phyloP scores from a whole-genome alignment of 768 basidiomycete species.

The Mycena maculata region DNA sequence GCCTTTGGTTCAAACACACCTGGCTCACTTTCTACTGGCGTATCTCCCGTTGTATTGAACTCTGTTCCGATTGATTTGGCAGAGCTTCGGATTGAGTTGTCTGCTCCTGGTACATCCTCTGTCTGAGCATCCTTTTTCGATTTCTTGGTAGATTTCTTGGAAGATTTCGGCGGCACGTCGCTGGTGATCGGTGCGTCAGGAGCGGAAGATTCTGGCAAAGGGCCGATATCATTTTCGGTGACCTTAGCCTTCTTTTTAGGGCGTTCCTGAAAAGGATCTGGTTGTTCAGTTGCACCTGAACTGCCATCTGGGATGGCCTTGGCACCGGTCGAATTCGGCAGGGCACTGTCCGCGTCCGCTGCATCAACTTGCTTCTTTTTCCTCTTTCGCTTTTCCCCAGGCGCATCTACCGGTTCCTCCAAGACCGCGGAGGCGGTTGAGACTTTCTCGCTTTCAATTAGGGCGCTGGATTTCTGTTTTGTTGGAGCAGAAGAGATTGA shows the following conservation, averaged over 20 bases:
- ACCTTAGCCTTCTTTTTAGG: constrained; percentile 27
- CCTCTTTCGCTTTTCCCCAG: constrained; percentile 22
- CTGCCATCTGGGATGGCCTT: neutral
- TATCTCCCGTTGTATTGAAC: neutral
- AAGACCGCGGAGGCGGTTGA: neutral
- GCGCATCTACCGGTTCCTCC: neutral
- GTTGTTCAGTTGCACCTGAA: constrained; percentile 8
- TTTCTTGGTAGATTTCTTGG: constrained; percentile 27
- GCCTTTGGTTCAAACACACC: neutral
- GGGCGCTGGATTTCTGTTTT: constrained; percentile 10
- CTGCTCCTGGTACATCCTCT: neutral
- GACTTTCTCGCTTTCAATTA: neutral
- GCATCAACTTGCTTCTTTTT: constrained; percentile 37
- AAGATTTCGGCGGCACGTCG: neutral
- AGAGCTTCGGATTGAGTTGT: neutral
- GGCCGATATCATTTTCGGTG: neutral
- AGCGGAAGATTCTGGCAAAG: neutral
- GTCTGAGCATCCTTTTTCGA: constrained; percentile 21
- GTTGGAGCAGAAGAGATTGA: constrained; percentile 7
- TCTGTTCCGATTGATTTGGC: constrained; percentile 7
- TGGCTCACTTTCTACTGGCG: neutral
- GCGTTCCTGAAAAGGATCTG: constrained; percentile 14
- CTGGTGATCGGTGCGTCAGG: too few species aligned
- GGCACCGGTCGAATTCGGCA: neutral
- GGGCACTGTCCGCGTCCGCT: neutral